phyloP scores from a whole-genome alignment of 371 early-diverging fungal species.

The Syncephalastrum racemosum region DNA sequence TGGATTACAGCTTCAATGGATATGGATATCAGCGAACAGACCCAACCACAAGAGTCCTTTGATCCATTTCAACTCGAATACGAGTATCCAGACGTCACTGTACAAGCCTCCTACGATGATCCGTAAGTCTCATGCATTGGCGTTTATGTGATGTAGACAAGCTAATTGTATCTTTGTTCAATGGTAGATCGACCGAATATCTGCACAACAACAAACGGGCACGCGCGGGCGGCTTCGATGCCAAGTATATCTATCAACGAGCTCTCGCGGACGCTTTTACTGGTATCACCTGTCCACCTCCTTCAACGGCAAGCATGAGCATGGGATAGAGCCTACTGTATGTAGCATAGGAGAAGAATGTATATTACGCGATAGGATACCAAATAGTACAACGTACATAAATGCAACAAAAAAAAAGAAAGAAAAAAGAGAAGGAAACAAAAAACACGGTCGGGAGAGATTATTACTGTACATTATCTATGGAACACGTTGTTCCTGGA shows the following conservation, averaged over 20 bases:
- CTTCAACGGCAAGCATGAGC: no score
- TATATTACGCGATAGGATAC: no score
- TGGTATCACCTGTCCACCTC: slow-evolving; percentile 33
- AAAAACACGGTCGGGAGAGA: no score
- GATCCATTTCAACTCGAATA: slow-evolving; percentile 55
- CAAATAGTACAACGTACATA: no score
- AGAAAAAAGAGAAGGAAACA: no score
- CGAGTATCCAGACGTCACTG: slow-evolving; percentile 46
- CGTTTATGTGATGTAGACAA: background rate
- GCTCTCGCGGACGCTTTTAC: slow-evolving; percentile 60
- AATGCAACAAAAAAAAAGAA: no score
- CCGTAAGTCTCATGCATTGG: slow-evolving; percentile 32
- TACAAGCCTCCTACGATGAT: slow-evolving; percentile 51
- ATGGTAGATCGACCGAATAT: slow-evolving; percentile 40
- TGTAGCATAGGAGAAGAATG: no score
- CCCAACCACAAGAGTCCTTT: slow-evolving; percentile 45
- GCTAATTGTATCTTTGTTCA: background rate
- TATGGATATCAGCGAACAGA: slow-evolving; percentile 35
- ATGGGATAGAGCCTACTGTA: no score
- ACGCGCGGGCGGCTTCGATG: slow-evolving; percentile 59
- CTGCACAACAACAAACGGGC: slow-evolving; percentile 38
- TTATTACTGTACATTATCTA: no score
- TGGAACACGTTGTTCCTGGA: no score
- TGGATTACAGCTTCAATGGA: slow-evolving; percentile 51
- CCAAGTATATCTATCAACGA: slow-evolving; percentile 54